phyloP scores from a whole-genome alignment of 164 flowering plant species.

The Saururus chinensis region DNA sequence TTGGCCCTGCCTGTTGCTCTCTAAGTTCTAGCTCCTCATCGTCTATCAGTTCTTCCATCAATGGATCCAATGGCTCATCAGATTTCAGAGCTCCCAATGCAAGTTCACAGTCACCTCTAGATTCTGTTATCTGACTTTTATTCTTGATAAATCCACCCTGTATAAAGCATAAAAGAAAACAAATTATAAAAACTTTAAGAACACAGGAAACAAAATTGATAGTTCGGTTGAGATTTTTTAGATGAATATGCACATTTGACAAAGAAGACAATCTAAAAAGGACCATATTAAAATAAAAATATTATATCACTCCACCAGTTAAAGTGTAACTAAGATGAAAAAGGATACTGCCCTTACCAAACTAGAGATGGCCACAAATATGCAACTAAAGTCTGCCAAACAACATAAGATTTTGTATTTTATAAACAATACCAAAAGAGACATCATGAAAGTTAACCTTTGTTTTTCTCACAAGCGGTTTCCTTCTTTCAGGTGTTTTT shows the following conservation, averaged over 20 bases:
- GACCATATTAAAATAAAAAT: no score
- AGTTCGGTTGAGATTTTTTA: no score
- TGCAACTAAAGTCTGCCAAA: no score
- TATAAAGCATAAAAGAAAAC: not conserved
- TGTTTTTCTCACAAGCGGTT: constrained; percentile 28
- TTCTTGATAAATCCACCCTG: constrained; percentile 30
- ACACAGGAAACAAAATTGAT: not conserved
- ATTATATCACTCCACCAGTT: no score
- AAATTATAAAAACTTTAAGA: no score
- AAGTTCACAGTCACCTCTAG: constrained; percentile 52
- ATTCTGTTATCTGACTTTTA: constrained; percentile 19
- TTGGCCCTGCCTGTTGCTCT: constrained; percentile 63
- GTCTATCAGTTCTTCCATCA: constrained; percentile 37
- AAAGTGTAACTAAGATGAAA: no score
- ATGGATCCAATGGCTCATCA: constrained; percentile 22
- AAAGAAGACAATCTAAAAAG: no score
- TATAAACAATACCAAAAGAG: not conserved
- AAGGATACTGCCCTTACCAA: no score
- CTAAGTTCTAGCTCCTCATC: constrained; percentile 90
- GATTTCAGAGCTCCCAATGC: constrained; percentile 30
- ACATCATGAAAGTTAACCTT: constrained; percentile 29
- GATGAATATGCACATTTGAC: no score
- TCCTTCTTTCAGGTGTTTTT: constrained; percentile 39
- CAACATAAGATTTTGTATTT: not conserved
- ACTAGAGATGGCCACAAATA: no score